Percentiles rank a stretch among this genome's conserved stretches.
phyloP scores from a whole-genome alignment of 257 asterid genomes.

The Ilex asprella region DNA sequence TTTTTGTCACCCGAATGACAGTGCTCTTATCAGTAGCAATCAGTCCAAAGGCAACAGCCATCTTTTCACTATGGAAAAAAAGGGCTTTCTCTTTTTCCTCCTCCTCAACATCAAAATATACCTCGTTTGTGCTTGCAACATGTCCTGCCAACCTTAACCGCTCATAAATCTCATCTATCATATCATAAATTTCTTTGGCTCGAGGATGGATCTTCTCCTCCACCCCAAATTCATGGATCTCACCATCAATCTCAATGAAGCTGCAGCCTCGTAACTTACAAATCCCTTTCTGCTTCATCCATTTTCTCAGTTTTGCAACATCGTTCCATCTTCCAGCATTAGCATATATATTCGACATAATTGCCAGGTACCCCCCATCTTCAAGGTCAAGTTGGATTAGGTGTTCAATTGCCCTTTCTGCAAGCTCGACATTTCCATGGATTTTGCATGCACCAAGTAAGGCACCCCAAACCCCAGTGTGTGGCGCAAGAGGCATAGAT shows the following conservation, averaged over 20 bases:
- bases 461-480: constrained; percentile 20
- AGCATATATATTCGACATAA: constrained; percentile 23
- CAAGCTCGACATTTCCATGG: constrained; percentile 20
- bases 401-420: constrained; percentile 19
- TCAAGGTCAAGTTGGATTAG: constrained; percentile 17
- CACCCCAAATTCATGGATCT: constrained; percentile 19
- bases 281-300: constrained; percentile 18
- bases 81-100: constrained; percentile 19
- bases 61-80: constrained; percentile 18
- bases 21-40: constrained; percentile 9
- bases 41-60: constrained; percentile 23
- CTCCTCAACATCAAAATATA: constrained; percentile 21
- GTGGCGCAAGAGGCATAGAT: constrained; percentile 20
- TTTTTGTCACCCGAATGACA: constrained; percentile 18
- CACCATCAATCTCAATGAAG: constrained; percentile 20
- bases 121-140: constrained; percentile 18
- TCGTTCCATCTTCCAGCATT: constrained; percentile 22
- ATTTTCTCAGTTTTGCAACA: constrained; percentile 14
- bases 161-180: constrained; percentile 16
- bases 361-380: constrained; percentile 20
- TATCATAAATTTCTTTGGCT: constrained; percentile 10
- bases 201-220: constrained; percentile 19
- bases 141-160: constrained; percentile 17
- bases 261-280: constrained; percentile 16
- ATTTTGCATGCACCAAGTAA: constrained; percentile 22